Conservation (phyloP, 352 stramenopile species). For the Phytophthora citricola region DNA sequence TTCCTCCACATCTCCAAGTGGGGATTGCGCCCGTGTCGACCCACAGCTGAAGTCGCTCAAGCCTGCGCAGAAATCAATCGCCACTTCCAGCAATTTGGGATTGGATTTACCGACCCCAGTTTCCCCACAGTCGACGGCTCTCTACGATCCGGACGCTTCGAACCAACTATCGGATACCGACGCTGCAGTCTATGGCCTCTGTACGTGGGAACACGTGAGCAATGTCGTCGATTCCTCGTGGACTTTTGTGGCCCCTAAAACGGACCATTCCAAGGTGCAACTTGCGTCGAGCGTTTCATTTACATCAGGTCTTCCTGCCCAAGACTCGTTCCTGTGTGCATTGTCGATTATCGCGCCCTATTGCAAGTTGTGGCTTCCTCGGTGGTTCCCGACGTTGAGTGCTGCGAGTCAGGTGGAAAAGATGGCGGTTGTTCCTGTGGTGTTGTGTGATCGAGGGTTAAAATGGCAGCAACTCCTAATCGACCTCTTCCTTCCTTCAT, state of each 20-base stretch:
- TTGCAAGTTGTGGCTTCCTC: conserved; percentile 25
- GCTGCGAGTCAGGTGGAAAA: conserved; percentile 6
- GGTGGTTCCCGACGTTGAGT: conserved; percentile 33
- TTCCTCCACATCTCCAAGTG: conserved; percentile 32
- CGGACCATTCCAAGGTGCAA: conserved; percentile 2
- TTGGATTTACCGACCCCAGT: conserved; percentile 47
- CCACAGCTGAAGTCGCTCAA: conserved; percentile 6
- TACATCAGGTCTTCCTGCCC: conserved; percentile 34
- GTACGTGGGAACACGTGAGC: conserved; percentile 41
- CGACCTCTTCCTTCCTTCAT: conserved; percentile 53
- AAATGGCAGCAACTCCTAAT: conserved; percentile 47
- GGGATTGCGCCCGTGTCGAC: conserved; percentile 7
- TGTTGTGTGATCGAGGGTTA: conserved; percentile 36
- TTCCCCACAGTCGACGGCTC: conserved; percentile 34
- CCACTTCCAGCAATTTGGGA: conserved; percentile 32
- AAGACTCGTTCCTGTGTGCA: conserved; percentile 44
- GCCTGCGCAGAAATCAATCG: conserved; percentile 49
- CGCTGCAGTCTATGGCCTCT: conserved; percentile 26
- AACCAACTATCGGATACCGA: conserved; percentile 22
- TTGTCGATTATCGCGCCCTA: conserved; percentile 33
- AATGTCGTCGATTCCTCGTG: conserved; percentile 35
- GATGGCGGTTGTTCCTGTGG: conserved; percentile 21
- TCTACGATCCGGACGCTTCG: conserved; percentile 7
- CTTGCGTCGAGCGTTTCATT: conserved; percentile 11
- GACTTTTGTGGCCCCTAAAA: conserved; percentile 24